A percentile compares a stretch with the other conserved stretches of the same genome.
Evolutionary conservation across 768 basidiomycete genomes (phyloP).

Genomic region (Amanita rubescens): DNA sequence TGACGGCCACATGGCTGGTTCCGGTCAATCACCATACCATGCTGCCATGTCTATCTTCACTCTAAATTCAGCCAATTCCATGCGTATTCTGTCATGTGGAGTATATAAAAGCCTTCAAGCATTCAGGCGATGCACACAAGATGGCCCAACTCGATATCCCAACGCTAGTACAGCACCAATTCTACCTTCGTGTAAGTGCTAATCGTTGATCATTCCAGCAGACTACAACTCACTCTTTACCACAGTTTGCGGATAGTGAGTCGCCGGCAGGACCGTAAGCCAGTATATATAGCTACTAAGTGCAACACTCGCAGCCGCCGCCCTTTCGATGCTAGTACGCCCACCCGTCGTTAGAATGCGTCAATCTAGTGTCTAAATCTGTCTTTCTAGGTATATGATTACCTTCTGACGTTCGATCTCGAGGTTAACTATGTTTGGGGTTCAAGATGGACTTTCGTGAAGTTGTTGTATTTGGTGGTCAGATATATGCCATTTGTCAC

Average conservation of each 20-base stretch:
- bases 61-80: not conserved
- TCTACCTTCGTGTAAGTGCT: not conserved
- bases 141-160: not conserved
- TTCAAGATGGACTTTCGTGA: slow-evolving; percentile 3
- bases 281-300: not conserved
- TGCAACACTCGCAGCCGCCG: not conserved
- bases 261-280: not conserved
- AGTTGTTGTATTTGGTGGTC: not conserved
- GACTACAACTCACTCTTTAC: not conserved
- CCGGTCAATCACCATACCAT: not conserved
- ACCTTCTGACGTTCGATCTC: not conserved
- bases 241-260: slow-evolving; percentile 5
- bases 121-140: not conserved
- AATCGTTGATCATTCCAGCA: not conserved
- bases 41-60: not conserved
- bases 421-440: slow-evolving; percentile 1
- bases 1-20: not conserved
- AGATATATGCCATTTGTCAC: slow-evolving; percentile 4
- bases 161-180: not conserved
- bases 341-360: not conserved
- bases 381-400: not conserved
- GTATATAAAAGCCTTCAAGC: not conserved
- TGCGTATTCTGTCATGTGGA: not conserved
- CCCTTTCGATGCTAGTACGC: slow-evolving; percentile 1
- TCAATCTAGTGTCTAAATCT: not conserved